Conservation (phyloP, 2,329 filamentous ascomycete genomes). For the Pyrenophora teres region DNA sequence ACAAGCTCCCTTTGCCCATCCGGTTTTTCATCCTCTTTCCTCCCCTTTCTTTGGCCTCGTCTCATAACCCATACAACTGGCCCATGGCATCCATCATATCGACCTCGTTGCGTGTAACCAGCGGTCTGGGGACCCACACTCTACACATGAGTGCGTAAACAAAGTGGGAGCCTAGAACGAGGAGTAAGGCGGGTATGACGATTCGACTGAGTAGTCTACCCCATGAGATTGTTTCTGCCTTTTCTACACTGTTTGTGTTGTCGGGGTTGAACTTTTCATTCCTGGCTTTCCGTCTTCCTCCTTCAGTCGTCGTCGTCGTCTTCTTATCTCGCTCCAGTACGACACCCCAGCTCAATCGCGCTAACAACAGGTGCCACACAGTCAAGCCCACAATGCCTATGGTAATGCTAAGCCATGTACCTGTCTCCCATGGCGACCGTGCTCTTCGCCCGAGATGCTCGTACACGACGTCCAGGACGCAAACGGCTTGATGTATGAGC, state of each 20-base stretch:
- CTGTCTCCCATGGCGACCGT: conserved; percentile 15
- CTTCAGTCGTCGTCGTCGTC: too few relatives aligned
- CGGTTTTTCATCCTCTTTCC: too few relatives aligned
- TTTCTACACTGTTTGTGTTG: not conserved
- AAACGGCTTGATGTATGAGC: conserved; percentile 20
- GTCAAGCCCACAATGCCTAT: conserved; percentile 12
- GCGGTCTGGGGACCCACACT: not conserved
- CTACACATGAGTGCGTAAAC: not conserved
- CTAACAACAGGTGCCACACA: conserved; percentile 24
- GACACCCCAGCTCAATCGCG: conserved; percentile 14
- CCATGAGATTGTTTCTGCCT: conserved; percentile 8
- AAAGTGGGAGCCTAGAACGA: conserved; percentile 13
- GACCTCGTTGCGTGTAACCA: conserved; percentile 5
- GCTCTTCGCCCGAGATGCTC: conserved; percentile 22
- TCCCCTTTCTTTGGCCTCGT: not conserved
- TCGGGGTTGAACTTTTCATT: too few relatives aligned
- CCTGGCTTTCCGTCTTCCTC: not conserved
- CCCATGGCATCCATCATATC: conserved; percentile 12
- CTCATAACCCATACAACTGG: conserved; percentile 7
- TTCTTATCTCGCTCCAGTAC: conserved; percentile 9
- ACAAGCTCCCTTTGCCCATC: too few relatives aligned
- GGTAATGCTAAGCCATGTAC: not conserved
- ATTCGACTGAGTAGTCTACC: conserved; percentile 13
- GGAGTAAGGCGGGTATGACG: conserved; percentile 13
- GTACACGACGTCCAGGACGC: conserved; percentile 18